Conservation (phyloP, 768 basidiomycete species). For the Lentinula boryana region DNA sequence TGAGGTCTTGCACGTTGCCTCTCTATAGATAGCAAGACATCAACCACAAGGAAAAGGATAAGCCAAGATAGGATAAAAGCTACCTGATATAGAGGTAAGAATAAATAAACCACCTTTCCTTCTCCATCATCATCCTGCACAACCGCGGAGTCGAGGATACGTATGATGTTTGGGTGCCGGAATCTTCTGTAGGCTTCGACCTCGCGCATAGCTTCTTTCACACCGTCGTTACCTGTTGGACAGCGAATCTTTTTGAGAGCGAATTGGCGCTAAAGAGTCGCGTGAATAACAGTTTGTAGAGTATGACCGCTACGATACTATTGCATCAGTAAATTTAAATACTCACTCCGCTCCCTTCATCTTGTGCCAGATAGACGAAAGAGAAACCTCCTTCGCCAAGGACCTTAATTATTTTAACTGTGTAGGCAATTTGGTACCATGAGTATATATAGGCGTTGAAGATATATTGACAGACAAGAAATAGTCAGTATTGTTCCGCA, state of each 20-base stretch:
- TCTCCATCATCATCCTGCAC: conserved; percentile 92
- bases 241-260: conserved; percentile 97
- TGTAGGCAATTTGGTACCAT: not conserved
- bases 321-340: not conserved
- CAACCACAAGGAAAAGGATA: not conserved
- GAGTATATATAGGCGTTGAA: no score
- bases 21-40: conserved; percentile 36
- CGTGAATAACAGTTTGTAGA: conserved; percentile 2
- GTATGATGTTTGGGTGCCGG: conserved; percentile 96
- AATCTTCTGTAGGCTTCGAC: conserved; percentile 94
- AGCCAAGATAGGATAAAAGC: not conserved
- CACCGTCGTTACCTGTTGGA: conserved; percentile 81
- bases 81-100: conserved; percentile 90
- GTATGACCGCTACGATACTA: not conserved
- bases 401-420: conserved; percentile 86
- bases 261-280: conserved; percentile 63
- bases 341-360: conserved; percentile 78
- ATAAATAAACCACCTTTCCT: conserved; percentile 93
- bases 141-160: conserved; percentile 90
- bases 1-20: conserved; percentile 93
- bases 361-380: conserved; percentile 85
- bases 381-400: conserved; percentile 97
- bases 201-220: conserved; percentile 85
- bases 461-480: not conserved
- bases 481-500: not conserved